Conservation (phyloP, 768 basidiomycete species). For the Tephrocybe sp. region DNA sequence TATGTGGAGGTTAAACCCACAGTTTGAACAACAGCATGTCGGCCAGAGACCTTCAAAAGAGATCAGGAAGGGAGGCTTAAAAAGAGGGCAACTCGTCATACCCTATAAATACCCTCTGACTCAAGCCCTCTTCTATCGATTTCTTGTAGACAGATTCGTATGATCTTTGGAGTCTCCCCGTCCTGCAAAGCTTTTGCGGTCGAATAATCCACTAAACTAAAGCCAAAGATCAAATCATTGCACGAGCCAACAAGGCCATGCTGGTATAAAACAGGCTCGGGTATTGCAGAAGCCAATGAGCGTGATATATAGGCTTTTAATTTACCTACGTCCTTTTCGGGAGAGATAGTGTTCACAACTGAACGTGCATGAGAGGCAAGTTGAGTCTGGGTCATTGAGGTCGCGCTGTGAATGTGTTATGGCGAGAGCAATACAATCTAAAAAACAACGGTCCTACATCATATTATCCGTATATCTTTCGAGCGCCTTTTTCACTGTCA, state of each 20-base stretch:
- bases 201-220: constrained; percentile 85
- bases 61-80: neutral
- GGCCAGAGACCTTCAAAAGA: constrained; percentile 65
- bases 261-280: constrained; percentile 71
- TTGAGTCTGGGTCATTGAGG: constrained; percentile 71
- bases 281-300: constrained; percentile 61
- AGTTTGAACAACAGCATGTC: constrained; percentile 81
- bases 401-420: constrained; percentile 51
- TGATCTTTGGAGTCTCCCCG: constrained; percentile 74
- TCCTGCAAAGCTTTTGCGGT: constrained; percentile 73
- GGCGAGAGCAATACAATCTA: neutral
- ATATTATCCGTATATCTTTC: constrained; percentile 79
- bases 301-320: constrained; percentile 57
- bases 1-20: constrained; percentile 37
- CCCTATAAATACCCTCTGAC: constrained; percentile 78
- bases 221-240: constrained; percentile 85
- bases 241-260: constrained; percentile 83
- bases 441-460: too few species aligned
- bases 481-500: constrained; percentile 58
- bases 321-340: constrained; percentile 64
- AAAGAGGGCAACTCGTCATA: constrained; percentile 28
- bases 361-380: constrained; percentile 62
- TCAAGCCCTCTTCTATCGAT: constrained; percentile 79
- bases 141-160: constrained; percentile 77
- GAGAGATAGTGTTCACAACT: constrained; percentile 63